Evolutionary conservation across 2,329 filamentous ascomycete genomes (phyloP).

Genomic region (Scedosporium boydii): DNA sequence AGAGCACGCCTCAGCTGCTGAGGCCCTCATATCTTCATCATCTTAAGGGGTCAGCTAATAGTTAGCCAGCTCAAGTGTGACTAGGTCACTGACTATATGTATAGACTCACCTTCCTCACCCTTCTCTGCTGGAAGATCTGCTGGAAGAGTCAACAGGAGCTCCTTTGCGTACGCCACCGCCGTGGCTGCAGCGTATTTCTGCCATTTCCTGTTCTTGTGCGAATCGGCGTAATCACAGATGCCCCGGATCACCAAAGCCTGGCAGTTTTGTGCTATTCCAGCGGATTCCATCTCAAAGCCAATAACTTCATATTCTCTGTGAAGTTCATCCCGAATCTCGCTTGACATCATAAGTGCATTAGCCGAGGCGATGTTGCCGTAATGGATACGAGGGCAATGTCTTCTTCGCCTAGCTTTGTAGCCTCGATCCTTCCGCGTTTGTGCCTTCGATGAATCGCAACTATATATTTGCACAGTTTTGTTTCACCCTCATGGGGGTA

Average conservation of each 20-base stretch:
- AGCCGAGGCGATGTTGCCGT: background rate
- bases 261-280: conserved; percentile 11
- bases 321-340: background rate
- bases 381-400: background rate
- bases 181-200: conserved; percentile 1
- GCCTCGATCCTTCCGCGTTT: background rate
- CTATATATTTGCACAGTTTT: background rate
- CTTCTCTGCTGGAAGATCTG: conserved; percentile 1
- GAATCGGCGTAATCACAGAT: conserved; percentile 20
- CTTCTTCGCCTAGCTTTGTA: background rate
- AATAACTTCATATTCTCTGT: background rate
- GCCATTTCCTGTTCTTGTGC: conserved; percentile 11
- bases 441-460: background rate
- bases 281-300: conserved; percentile 14
- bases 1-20: no score
- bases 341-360: background rate
- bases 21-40: no score
- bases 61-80: no score
- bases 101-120: background rate
- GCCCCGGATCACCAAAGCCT: conserved; percentile 17
- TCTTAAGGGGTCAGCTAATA: no score
- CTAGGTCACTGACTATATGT: no score
- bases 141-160: conserved; percentile 2
- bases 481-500: background rate
- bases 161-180: conserved; percentile 14